Evolutionary conservation across 2,329 filamentous ascomycete species (phyloP), one percentile per base, ranked within the genome.

Genomic region (Graphium sp.): DNA sequence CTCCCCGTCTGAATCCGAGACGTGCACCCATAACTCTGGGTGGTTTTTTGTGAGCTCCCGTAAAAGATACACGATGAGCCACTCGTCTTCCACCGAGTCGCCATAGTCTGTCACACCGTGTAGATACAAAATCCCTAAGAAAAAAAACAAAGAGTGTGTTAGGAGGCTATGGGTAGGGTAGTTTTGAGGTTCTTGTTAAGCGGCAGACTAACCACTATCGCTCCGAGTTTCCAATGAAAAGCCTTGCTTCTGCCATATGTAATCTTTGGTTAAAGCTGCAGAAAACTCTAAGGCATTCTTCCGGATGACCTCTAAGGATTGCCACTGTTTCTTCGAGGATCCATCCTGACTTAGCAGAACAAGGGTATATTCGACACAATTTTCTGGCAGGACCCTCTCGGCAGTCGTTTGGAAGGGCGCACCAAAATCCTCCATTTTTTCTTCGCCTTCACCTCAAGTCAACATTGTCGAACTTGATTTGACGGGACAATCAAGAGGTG

Each of bases 51-150:
- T 85, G 40, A 95, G 55, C 51, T 92, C 77, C 24, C 80, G 72
- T 18, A 98, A 60, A 5, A 95, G 56, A 52, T 85, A 93, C 13
- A 95, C 85, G 34, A 95, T 75, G 5, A 95, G 66, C 91, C 89
- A 98, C 56, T 98, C 91, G 42, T 98, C 89, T 44, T 93, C 87
- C 4, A 95, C 74, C 0, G 84, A 89, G 50, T 98, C 91, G 7
- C 87, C 85, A 43, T 84, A 95, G 46, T 87, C 80, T 1, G 83
- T 89, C 29, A 62, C 60, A 13, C 87, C 87, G 36, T 71, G 66
- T 5, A 98, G 63, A 37, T 74, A 73, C n/a, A 59, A 45, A 7
- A 70, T 44, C 2, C 61, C 65, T 65, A 22, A 8, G 16, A 7
- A 7, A 25, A 8, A 25, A 16, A 13, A 25, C 23, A 24, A 23